Evolutionary conservation across 2,329 filamentous ascomycete species (phyloP), one percentile per base, ranked within the genome.

Genomic region (Aspergillus tubingensis): DNA sequence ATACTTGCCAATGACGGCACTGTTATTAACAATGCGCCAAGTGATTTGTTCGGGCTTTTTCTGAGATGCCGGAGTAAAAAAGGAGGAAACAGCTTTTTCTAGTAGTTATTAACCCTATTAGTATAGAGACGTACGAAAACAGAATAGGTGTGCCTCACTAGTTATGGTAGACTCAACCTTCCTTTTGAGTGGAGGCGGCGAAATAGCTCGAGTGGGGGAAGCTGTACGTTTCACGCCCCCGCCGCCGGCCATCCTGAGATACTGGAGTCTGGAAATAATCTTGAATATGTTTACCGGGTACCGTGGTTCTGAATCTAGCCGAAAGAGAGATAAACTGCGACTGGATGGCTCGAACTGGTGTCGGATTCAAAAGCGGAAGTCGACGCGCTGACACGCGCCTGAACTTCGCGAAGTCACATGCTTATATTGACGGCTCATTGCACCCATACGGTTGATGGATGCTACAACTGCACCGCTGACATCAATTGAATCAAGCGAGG

Each of bases 21-120:
- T 89, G 72, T 81, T 88, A 74, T 85, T 89, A 77, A 81, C 82
- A 75, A 83, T 74, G 8, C 82, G 76, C 91, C 95, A 98, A 8
- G 77, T 80, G 54, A 91, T 86, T 59, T 85, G 86, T 53, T 93
- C 88, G 13, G 91, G 91, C 32, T 89, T 87, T 74, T 96, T 97
- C 74, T 96, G 86, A 0, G 92, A 97, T 0, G 84, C 74, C 0
- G 93, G 93, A 0, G 88, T 96, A 77, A 98, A 98, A 80, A 98
- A 98, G 57, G 85, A 91, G 19, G 90, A 85, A 1, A 96, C 86
- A 1, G 89, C 86, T 36, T 71, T 73, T 55, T 73, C 77, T 79
- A 3, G 3, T 8, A 15, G 15, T n/a, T 47, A 19, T 39, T 23
- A 30, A 7, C 17, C 17, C 7, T 25, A 21, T 17, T 19, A 48